phyloP scores from a whole-genome alignment of 2,329 filamentous ascomycete genomes.

The Penicillium vulpinum region DNA sequence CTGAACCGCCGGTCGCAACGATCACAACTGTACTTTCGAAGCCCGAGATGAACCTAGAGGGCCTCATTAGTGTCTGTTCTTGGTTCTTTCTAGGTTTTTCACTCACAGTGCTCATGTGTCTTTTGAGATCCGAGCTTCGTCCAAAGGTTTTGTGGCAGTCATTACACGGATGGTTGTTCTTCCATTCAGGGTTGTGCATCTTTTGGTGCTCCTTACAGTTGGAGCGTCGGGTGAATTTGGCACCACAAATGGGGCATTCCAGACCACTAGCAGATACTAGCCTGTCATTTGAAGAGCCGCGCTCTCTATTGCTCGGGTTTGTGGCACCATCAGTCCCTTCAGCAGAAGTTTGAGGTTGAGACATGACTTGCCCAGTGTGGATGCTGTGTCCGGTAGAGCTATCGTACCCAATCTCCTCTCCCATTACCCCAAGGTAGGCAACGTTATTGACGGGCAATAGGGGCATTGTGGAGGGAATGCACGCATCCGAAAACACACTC shows the following conservation, averaged over 20 bases:
- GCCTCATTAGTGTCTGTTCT: neutral
- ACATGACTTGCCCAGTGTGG: neutral
- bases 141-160: constrained; percentile 76
- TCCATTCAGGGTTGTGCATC: constrained; percentile 73
- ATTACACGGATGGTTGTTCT: constrained; percentile 69
- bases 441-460: neutral
- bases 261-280: constrained; percentile 59
- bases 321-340: constrained; percentile 4
- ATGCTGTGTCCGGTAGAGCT: neutral
- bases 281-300: constrained; percentile 14
- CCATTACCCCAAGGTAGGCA: neutral
- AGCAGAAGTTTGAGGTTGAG: neutral
- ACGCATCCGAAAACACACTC: constrained; percentile 7
- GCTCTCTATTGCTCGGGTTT: neutral
- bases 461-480: neutral
- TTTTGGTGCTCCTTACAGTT: constrained; percentile 87
- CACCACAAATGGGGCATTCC: constrained; percentile 73
- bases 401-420: neutral
- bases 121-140: constrained; percentile 73
- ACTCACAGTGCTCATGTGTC: constrained; percentile 57
- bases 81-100: constrained; percentile 28
- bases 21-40: constrained; percentile 14
- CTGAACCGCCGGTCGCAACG: constrained; percentile 16
- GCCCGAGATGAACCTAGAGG: constrained; percentile 4
- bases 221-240: constrained; percentile 78